These are phyloP conservation scores for Blastomyces silverae DNA, from an alignment of 2,329 filamentous ascomycete genomes.

Conservation along the genomic window DNA sequence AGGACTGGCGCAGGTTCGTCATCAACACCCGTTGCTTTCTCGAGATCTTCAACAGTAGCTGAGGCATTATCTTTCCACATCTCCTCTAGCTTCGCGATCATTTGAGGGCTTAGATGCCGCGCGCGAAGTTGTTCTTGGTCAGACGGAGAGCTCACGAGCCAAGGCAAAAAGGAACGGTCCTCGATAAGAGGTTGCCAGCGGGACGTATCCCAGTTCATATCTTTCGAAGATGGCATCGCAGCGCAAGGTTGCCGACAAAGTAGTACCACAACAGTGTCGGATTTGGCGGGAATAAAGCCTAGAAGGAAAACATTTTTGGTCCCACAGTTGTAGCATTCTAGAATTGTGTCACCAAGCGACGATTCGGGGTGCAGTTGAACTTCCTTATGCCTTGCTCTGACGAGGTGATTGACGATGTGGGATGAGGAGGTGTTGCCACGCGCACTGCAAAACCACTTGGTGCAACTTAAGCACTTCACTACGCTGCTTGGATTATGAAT, in stretches of 20 bases:
- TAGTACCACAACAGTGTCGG: conserved; percentile 93
- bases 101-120: conserved; percentile 83
- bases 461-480: conserved; percentile 91
- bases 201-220: conserved; percentile 99
- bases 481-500: conserved; percentile 94
- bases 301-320: conserved; percentile 99
- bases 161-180: conserved; percentile 87
- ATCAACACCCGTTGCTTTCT: conserved; percentile 85
- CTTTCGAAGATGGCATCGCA: conserved; percentile 88
- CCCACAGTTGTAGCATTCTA: conserved; percentile 98
- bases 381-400: conserved; percentile 96
- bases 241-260: conserved; percentile 95
- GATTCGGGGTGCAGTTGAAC: conserved; percentile 93
- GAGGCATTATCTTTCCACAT: conserved; percentile 95
- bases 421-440: conserved; percentile 94
- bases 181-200: conserved; percentile 97
- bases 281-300: conserved; percentile 97
- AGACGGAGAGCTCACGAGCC: conserved; percentile 82
- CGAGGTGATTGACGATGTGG: conserved; percentile 96
- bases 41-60: conserved; percentile 82
- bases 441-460: conserved; percentile 98
- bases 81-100: conserved; percentile 93
- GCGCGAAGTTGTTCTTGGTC: conserved; percentile 95
- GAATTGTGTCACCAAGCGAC: conserved; percentile 84
- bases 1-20: conserved; percentile 92